Percentiles rank a stretch among this genome's conserved stretches.
Conservation (phyloP, 2,329 filamentous ascomycete genomes). For the Stenocarpella maydis region DNA sequence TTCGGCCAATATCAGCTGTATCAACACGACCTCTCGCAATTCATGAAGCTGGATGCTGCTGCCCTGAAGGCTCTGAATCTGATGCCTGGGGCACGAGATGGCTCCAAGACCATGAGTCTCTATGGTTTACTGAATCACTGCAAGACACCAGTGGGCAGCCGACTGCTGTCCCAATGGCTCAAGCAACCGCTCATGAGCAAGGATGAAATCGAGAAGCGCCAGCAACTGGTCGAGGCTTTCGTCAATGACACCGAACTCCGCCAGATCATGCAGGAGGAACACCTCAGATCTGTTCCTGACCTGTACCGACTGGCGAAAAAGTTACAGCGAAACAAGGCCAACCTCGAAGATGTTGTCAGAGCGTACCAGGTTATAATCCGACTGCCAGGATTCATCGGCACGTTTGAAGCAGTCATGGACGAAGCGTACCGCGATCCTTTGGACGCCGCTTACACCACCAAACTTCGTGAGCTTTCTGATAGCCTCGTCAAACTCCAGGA, state of each 20-base stretch:
- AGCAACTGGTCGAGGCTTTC: conserved; percentile 95
- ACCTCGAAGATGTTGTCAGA: conserved; percentile 92
- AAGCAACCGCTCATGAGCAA: conserved; percentile 97
- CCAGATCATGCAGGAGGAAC: conserved; percentile 96
- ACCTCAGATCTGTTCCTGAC: conserved; percentile 91
- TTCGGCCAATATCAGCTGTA: conserved; percentile 98
- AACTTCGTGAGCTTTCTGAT: conserved; percentile 78
- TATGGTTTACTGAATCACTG: conserved; percentile 96
- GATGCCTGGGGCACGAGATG: conserved; percentile 94
- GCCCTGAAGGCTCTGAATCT: conserved; percentile 94
- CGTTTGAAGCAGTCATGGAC: conserved; percentile 93
- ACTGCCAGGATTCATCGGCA: conserved; percentile 86
- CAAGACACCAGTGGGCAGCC: conserved; percentile 92
- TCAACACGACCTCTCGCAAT: conserved; percentile 95
- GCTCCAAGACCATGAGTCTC: conserved; percentile 96
- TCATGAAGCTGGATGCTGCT: conserved; percentile 97
- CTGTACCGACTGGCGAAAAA: conserved; percentile 93
- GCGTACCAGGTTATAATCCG: conserved; percentile 95
- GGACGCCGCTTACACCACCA: conserved; percentile 85
- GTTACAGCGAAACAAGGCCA: conserved; percentile 91
- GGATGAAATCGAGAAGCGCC: conserved; percentile 86
- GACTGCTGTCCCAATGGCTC: conserved; percentile 92
- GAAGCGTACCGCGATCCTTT: conserved; percentile 89
- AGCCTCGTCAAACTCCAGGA: conserved; percentile 88
- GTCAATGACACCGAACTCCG: conserved; percentile 90